Evolutionary conservation across 768 basidiomycete genomes (phyloP), one percentile per base, ranked within the genome.

Genomic region (Suillus placidus): DNA sequence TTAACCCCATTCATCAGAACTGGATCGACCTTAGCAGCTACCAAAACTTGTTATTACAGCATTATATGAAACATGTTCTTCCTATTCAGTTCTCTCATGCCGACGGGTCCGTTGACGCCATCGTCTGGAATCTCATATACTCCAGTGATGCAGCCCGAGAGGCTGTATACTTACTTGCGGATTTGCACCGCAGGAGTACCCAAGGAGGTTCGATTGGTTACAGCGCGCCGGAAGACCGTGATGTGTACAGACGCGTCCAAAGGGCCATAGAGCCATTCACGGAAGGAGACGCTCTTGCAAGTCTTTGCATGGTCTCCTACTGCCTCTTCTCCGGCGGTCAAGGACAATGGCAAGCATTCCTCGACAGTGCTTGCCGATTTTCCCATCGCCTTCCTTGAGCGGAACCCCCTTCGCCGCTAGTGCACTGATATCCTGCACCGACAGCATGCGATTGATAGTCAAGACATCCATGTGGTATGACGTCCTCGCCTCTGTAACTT

Each of bases 401-500:
- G 79, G 65, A 70, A 73, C 18, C 70, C 65, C 70, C 71, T 38
- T 80, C 81, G 32, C 81, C 84, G 77, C 78, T 62, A 80, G 81
- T 57, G 82, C 83, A 8, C 80, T 91, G 14, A 65, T 79, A 40
- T 64, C 67, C 18, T 87, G 84, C 69, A 68, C 72, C 26, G 83
- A 80, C 81, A 86, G 80, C 78, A 83, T 80, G 74, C 85, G 78
- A 43, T 93, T 93, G 76, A 88, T 94, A 73, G 83, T 93, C 78
- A 92, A 92, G 76, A 90, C 92, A 34, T 87, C 90, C 18, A 87
- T 94, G 63, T 94, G 93, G 93, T 93, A 94, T 74, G 93, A 94
- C 73, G 91, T 94, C 42, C 82, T 94, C 61, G 92, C 91, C 8
- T 87, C 89, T 1, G 84, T 89, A 60, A 91, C 92, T n/a, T 87